Evolutionary conservation across 2,329 filamentous ascomycete species (phyloP), one percentile per base, ranked within the genome.

Genomic region (Cytospora piceicola): DNA sequence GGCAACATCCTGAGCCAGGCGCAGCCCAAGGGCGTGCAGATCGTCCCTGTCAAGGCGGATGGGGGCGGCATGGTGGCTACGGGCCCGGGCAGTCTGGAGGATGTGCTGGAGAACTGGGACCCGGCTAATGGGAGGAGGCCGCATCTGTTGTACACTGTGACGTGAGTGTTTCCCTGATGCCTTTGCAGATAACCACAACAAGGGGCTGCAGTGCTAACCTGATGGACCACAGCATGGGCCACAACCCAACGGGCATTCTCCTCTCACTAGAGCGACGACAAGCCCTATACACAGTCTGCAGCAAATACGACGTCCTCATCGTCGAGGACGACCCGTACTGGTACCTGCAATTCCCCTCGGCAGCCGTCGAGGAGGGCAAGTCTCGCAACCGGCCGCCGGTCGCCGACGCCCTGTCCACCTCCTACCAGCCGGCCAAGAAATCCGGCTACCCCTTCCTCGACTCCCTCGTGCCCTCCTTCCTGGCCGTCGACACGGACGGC

Each of bases 241-340:
- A 97, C 73, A 97, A 97, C 75, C 94, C 93, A 2, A 96, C 93
- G 0, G 89, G 91, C 34, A 88, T 90, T 36, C 88, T 91, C 3
- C 81, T 96, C 2, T 89, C 90, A 3, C 75, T 95, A 12, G 79
- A 89, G 72, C 88, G 94, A 51, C 86, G 92, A 63, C 90, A 86
- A 72, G 88, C 93, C 60, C 84, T 97, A 32, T 97, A 97, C 74
- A 86, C 84, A 22, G 75, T 97, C 17, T 95, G 91, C 78, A 88
- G 88, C 75, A 86, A 90, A 74, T 96, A 92, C 78, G 93, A 97
- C 76, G 85, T 97, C 69, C 86, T 97, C 72, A 97, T 97, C 70
- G 80, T 96, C 68, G 94, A 98, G 77, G 94, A 98, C 72, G 94
- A 97, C 69, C 94, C 94, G 7, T 97, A 97, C 80, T 97, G 93